Conservation (phyloP, 345 rosid species). For the Bruguiera gymnorhiza region DNA sequence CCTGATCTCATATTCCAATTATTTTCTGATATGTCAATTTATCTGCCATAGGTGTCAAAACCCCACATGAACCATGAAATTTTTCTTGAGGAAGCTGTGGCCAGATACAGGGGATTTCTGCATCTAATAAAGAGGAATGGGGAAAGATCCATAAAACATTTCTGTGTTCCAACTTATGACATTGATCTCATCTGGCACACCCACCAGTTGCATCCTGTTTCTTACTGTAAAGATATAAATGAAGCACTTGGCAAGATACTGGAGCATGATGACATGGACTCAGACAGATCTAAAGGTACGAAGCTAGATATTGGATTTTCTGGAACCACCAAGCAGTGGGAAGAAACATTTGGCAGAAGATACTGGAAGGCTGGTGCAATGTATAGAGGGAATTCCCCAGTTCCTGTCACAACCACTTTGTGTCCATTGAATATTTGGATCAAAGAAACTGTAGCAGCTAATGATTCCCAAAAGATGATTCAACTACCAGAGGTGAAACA, state of each 20-base stretch:
- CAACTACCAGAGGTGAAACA: slow-evolving; percentile 48
- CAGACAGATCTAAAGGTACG: slow-evolving; percentile 84
- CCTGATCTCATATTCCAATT: neutral
- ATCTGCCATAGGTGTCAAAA: slow-evolving; percentile 60
- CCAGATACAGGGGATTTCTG: slow-evolving; percentile 90
- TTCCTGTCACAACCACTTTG: slow-evolving; percentile 55
- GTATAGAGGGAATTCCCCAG: slow-evolving; percentile 73
- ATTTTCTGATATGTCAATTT: slow-evolving; percentile 3
- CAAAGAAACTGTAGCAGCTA: slow-evolving; percentile 32
- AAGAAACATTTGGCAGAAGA: slow-evolving; percentile 72
- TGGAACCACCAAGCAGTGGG: slow-evolving; percentile 81
- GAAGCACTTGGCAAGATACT: slow-evolving; percentile 62
- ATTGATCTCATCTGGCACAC: slow-evolving; percentile 97
- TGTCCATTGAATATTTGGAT: slow-evolving; percentile 30
- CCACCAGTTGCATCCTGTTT: slow-evolving; percentile 82
- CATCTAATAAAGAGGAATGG: slow-evolving; percentile 72
- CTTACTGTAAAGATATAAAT: slow-evolving; percentile 65
- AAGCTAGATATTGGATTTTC: slow-evolving; percentile 83
- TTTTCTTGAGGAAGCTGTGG: slow-evolving; percentile 76
- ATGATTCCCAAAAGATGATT: slow-evolving; percentile 29
- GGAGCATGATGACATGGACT: slow-evolving; percentile 92
- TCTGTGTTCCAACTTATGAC: slow-evolving; percentile 95
- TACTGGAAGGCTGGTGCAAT: slow-evolving; percentile 95
- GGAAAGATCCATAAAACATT: slow-evolving; percentile 57
- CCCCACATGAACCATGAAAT: slow-evolving; percentile 54